Conservation (phyloP, 352 stramenopile genomes). For the Globisporangium solare region DNA sequence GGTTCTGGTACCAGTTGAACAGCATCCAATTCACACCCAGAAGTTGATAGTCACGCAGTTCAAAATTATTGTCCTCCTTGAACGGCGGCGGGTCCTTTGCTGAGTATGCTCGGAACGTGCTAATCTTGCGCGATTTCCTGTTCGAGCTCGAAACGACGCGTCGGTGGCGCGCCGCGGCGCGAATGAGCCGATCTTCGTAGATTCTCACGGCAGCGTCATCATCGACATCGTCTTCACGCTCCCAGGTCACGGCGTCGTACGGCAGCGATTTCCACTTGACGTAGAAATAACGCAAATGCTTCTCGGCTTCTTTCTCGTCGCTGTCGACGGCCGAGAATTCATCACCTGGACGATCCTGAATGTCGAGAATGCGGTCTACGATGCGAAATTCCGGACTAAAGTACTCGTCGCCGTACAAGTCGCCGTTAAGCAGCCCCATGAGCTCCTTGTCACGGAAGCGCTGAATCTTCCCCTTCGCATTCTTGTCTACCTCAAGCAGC, state of each 20-base stretch:
- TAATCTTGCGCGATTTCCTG: slow-evolving; percentile 47
- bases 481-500: slow-evolving; percentile 80
- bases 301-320: slow-evolving; percentile 23
- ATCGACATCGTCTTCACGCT: slow-evolving; percentile 95
- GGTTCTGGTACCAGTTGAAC: slow-evolving; percentile 97
- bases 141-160: slow-evolving; percentile 31
- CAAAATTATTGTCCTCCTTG: slow-evolving; percentile 54
- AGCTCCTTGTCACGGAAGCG: slow-evolving; percentile 79
- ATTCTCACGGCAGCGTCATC: slow-evolving; percentile 73
- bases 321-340: slow-evolving; percentile 55
- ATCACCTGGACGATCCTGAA: slow-evolving; percentile 70
- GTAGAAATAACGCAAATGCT: slow-evolving; percentile 91
- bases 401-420: slow-evolving; percentile 81
- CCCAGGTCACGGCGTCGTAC: slow-evolving; percentile 98
- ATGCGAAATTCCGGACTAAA: slow-evolving; percentile 89
- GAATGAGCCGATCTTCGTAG: slow-evolving; percentile 72
- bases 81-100: slow-evolving; percentile 47
- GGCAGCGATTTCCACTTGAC: slow-evolving; percentile 98
- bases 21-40: slow-evolving; percentile 99
- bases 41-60: slow-evolving; percentile 98
- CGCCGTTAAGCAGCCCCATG: slow-evolving; percentile 36
- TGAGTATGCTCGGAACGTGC: slow-evolving; percentile 68
- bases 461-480: slow-evolving; percentile 84
- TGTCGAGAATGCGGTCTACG: slow-evolving; percentile 87
- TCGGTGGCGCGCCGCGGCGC: slow-evolving; percentile 46